Base-by-base conservation (phyloP, 169 alveolate genomes). In the Plasmodium billcollinsi region DNA sequence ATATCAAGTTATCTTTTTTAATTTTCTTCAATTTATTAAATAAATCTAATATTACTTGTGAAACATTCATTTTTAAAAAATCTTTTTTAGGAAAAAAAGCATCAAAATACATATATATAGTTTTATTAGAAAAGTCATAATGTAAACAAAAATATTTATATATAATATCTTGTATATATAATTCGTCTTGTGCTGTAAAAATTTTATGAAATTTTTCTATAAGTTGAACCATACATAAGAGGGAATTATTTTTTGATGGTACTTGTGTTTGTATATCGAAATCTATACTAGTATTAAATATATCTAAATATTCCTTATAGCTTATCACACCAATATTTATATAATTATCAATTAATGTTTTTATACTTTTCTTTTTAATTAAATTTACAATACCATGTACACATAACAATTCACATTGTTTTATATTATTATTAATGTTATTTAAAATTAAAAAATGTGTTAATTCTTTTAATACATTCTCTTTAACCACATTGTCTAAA, bases 371-470 rank as follows among this genome's bases (percentile, higher is more conserved):
- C 85, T 95, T 95, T 63, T 97, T 93, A 67, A 94, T 91, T 43
- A 94, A 93, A 67, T 95, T 95, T 59, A 93, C 94, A 76, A 94
- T 83, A 33, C 95, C 93, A 67, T 95, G 97, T 24, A 90, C 96
- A 43, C 95, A 86, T 58, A 95, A 70, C 26, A 95, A 72, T 61
- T 94, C 91, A 61, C 94, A 88, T 63, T 94, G 94, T 85, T 91
- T 95, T 72, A 95, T 89, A 47, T 95, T 97, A 43, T 75, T 95
- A 33, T 83, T 86, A 20, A 95, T 92, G 18, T 95, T 95, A 61
- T 94, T 94, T 54, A 95, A 89, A 20, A 95, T 69, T 63, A 95
- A 74, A 95, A 95, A 95, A 92, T 93, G 78, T 50, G 89, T 92
- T 69, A 94, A 83, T 73, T 93, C 92, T 88, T 62, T 73, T 74